Percentiles rank a stretch among this genome's conserved stretches.
These are phyloP conservation scores for Falciphora oryzae DNA, from an alignment of 2,329 filamentous ascomycete genomes.

Conservation along the genomic window DNA sequence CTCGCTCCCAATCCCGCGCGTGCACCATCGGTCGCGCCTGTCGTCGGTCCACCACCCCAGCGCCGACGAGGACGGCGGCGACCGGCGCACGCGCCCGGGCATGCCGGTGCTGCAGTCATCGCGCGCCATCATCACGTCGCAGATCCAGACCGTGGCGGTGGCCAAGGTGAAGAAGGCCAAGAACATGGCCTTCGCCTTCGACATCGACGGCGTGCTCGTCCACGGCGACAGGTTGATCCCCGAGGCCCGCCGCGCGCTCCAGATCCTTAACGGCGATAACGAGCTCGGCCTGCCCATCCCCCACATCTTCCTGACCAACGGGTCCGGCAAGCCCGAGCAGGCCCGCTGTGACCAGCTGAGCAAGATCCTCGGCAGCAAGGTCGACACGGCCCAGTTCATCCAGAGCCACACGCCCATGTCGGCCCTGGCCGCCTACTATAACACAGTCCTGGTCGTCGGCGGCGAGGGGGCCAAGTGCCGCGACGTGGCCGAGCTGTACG, in stretches of 20 bases:
- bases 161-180: slow-evolving; percentile 65
- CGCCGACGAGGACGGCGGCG: slow-evolving; percentile 34
- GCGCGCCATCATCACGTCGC: slow-evolving; percentile 62
- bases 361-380: slow-evolving; percentile 58
- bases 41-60: slow-evolving; percentile 47
- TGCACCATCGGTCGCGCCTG: slow-evolving; percentile 62
- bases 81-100: slow-evolving; percentile 42
- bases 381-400: slow-evolving; percentile 69
- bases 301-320: slow-evolving; percentile 70
- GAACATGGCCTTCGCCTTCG: slow-evolving; percentile 78
- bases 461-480: slow-evolving; percentile 71
- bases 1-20: slow-evolving; percentile 65
- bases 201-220: slow-evolving; percentile 72
- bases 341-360: slow-evolving; percentile 61
- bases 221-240: slow-evolving; percentile 67
- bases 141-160: slow-evolving; percentile 61
- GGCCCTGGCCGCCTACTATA: slow-evolving; percentile 69
- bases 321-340: slow-evolving; percentile 64
- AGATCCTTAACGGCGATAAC: slow-evolving; percentile 70
- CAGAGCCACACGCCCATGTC: slow-evolving; percentile 75
- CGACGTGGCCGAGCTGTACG: slow-evolving; percentile 66
- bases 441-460: slow-evolving; percentile 68
- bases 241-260: slow-evolving; percentile 58
- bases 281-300: slow-evolving; percentile 74
- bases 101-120: slow-evolving; percentile 55